Base-by-base conservation (phyloP, 202 grass and related monocot genomes). In the Tripidium arundinaceum region DNA sequence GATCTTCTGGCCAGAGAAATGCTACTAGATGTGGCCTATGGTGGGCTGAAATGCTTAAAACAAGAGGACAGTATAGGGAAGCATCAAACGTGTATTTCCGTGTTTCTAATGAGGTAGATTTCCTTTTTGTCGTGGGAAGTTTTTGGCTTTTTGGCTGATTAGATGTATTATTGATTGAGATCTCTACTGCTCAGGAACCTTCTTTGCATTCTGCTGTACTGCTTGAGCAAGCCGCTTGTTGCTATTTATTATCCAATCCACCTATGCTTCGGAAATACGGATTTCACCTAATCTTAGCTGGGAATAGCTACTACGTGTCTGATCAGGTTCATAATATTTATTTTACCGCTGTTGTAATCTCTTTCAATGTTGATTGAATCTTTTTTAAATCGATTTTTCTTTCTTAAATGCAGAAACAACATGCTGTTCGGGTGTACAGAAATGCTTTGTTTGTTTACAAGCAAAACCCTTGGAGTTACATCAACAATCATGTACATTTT, bases 41-140 rank as follows among this genome's bases (percentile, higher is more conserved):
- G 96, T 99, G 92, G 96, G 90, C 96, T 70, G 96, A 99, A 74
- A 99, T 99, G 96, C 92, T 95, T 62, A 95, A 95, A 88, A 83
- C 92, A 60, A 93, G 85, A 65, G 86, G 83, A 39, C 96, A 95
- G 16, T 93, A 88, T 61, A 95, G 80, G 84, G 96, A 99, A 70
- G 96, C 92, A 61, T 91, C 96, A 47, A 88, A 65, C 74, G 87
- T 99, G 50, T 99, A 93, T 93, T 95, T 92, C 61, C 92, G 96
- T 38, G 88, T 93, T 72, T 99, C 96, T 76, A 99, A 85, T 90
- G 96, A 96, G 92, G 96, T 99, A 91, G 66, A 47, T 86, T 72
- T 63, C 46, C 34, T 50, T 84, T 72, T 70, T 67, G 57, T 49
- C 4, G 0, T 15, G 27, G 47, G 34, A 68, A 41, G 29, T 79